Conservation (phyloP, 1,284 basidiomycete species). For the Cutaneotrichosporon daszewskae region DNA sequence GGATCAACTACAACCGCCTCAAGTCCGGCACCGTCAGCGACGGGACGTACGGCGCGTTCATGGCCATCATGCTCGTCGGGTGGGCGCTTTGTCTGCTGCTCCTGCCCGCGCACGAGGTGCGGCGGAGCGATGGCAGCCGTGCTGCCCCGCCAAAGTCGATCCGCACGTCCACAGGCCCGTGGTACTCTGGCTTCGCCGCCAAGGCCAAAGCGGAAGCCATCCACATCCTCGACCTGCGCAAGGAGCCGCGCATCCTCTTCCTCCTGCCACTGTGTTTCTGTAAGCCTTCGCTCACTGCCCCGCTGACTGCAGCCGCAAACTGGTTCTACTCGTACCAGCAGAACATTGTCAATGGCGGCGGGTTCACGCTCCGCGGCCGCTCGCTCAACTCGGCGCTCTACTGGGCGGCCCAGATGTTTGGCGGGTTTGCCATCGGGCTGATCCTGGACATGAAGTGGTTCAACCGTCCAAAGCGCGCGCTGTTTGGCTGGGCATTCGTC, state of each 20-base stretch:
- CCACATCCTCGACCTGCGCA: constrained; percentile 14
- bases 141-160: constrained; percentile 4
- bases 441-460: constrained; percentile 21
- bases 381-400: constrained; percentile 46
- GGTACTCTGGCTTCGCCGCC: constrained; percentile 8
- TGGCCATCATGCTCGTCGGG: constrained; percentile 22
- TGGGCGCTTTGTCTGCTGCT: constrained; percentile 13
- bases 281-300: background rate
- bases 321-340: constrained; percentile 28
- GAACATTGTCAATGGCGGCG: constrained; percentile 30
- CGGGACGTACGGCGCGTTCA: constrained; percentile 19
- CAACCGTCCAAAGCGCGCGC: constrained; percentile 17
- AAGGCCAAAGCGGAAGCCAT: constrained; percentile 10
- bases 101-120: constrained; percentile 13
- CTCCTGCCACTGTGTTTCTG: constrained; percentile 21
- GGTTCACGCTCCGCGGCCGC: constrained; percentile 37
- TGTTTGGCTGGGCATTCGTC: constrained; percentile 23
- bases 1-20: constrained; percentile 46
- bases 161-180: background rate
- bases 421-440: constrained; percentile 27
- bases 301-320: constrained; percentile 1
- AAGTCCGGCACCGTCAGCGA: constrained; percentile 17
- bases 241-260: constrained; percentile 21
- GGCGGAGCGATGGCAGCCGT: constrained; percentile 14
- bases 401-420: constrained; percentile 39